These are phyloP conservation scores for Arthonia radiata DNA, from an alignment of 495 filamentous ascomycete genomes.

Conservation along the genomic window DNA sequence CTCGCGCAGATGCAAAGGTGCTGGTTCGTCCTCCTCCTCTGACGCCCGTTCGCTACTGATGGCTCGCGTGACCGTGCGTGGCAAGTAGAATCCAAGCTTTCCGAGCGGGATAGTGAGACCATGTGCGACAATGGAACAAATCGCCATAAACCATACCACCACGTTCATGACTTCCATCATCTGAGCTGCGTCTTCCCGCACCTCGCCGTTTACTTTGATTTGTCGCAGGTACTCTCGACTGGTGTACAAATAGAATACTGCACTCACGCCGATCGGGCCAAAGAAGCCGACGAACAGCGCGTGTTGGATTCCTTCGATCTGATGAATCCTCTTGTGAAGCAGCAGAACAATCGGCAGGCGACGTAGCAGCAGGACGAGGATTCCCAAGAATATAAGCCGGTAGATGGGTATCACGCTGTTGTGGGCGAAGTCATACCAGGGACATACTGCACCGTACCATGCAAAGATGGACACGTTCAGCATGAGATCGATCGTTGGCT, in stretches of 20 bases:
- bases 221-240: slow-evolving; percentile 38
- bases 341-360: slow-evolving; percentile 54
- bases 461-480: slow-evolving; percentile 70
- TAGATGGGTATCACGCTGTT: slow-evolving; percentile 53
- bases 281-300: slow-evolving; percentile 80
- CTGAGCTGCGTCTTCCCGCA: slow-evolving; percentile 37
- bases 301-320: slow-evolving; percentile 49
- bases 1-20: too few species aligned
- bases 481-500: slow-evolving; percentile 76
- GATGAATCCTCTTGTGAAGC: slow-evolving; percentile 50
- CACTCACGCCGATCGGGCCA: slow-evolving; percentile 81
- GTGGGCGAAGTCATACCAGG: slow-evolving; percentile 44
- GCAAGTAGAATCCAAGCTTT: slow-evolving; percentile 59
- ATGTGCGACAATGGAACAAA: slow-evolving; percentile 77
- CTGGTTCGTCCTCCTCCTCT: too few species aligned
- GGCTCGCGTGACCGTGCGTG: slow-evolving; percentile 50
- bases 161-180: slow-evolving; percentile 39
- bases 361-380: slow-evolving; percentile 58
- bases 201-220: slow-evolving; percentile 26
- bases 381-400: slow-evolving; percentile 49
- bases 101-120: slow-evolving; percentile 65
- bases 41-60: too few species aligned
- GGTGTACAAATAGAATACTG: slow-evolving; percentile 73
- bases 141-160: slow-evolving; percentile 66
- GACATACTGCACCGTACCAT: slow-evolving; percentile 77